Base-by-base conservation (phyloP, 2,329 filamentous ascomycete species). In the Penicillium decumbens region DNA sequence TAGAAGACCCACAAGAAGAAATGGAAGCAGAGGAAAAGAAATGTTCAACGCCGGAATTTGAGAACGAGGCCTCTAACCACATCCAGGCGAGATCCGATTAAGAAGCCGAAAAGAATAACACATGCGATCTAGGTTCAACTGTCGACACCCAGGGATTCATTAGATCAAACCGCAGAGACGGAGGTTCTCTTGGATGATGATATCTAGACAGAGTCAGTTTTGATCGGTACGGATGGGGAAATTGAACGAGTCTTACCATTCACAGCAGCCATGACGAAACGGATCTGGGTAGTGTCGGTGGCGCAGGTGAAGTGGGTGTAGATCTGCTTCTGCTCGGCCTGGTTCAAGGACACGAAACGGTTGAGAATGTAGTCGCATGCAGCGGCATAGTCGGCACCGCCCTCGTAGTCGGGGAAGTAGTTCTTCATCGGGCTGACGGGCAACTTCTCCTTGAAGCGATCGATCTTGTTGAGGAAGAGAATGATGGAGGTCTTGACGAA, bases 241-340 rank as follows among this genome's bases (percentile, higher is more conserved):
- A 45, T 13, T 3, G 10, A 15, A 24, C 20, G 33, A 37, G 71
- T 20, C 85, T 66, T 80, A 95, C 91, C 91, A 76, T 98, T 98
- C 68, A 98, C 93, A 61, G 93, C 93, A 55, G 92, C 91, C 93
- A 98, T 98, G 75, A 98, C 93, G 79, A 98, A 97, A 68, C 93
- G 86, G 65, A 98, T 98, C 74, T 98, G 93, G 66, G 93, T 96
- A 28, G 93, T 98, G 70, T 98, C 93, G 42, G 93, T 98, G 54
- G 93, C 93, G 72, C 93, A 97, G 43, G 93, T 98, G 76, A 98
- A 98, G 75, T 97, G 93, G 51, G 93, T 98, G 80, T 98, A 98
- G 72, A 98, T 97, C 74, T 98, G 93, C 80, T 98, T 98, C 47
- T 90, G 95, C 78, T 97, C 93, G 72, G 96, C 92, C 75, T 97